phyloP scores from a whole-genome alignment of 768 basidiomycete genomes.

The Russula ochroleuca region DNA sequence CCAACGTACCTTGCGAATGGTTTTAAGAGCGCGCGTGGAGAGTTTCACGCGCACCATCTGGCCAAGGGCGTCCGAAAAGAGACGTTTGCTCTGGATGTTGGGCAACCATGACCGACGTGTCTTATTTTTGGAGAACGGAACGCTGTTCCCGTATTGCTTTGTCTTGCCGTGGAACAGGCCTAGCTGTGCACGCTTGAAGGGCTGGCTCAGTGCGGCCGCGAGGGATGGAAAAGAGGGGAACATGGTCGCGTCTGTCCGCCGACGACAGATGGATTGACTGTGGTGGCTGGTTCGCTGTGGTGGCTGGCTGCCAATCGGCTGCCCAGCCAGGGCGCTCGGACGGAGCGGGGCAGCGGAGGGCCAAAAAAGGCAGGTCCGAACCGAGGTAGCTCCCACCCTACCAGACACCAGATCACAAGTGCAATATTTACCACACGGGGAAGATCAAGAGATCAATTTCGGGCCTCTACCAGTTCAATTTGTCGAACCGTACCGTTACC shows the following conservation, averaged over 20 bases:
- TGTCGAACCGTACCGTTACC: neutral
- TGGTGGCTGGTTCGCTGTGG: neutral
- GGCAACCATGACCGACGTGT: constrained; percentile 86
- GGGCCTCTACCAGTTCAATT: neutral
- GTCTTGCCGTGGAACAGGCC: constrained; percentile 82
- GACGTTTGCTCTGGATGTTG: constrained; percentile 73
- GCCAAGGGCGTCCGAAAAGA: constrained; percentile 63
- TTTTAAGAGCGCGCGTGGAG: constrained; percentile 70
- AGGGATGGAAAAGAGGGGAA: constrained; percentile 35
- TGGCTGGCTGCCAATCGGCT: neutral
- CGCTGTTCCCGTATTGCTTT: constrained; percentile 81
- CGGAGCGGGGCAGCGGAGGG: neutral
- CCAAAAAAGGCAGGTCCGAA: constrained; percentile 17
- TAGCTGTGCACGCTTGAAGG: constrained; percentile 75
- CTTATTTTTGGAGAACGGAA: constrained; percentile 84
- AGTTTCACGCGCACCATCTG: constrained; percentile 60
- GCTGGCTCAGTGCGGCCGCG: constrained; percentile 45
- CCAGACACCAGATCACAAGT: constrained; percentile 7
- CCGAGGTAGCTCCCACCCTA: neutral
- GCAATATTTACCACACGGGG: neutral
- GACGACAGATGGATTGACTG: neutral
- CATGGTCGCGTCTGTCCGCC: constrained; percentile 33
- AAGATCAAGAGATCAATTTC: no score
- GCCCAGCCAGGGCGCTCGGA: neutral
- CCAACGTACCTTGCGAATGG: constrained; percentile 70